These are phyloP conservation scores for Backusella luteola DNA, from an alignment of 192 early-diverging fungal genomes.

Conservation along the genomic window DNA sequence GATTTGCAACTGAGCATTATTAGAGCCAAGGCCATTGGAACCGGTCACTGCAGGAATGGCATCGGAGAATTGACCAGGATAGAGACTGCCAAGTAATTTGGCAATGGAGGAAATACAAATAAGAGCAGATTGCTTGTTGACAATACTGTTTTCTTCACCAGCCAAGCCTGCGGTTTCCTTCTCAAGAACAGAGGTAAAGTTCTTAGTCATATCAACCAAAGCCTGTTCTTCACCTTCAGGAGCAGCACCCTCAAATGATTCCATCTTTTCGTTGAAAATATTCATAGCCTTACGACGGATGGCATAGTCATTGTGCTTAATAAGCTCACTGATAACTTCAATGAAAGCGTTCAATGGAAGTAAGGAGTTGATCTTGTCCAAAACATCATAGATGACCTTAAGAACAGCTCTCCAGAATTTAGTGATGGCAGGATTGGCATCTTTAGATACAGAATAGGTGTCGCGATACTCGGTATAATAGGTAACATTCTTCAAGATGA, in stretches of 20 bases:
- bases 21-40: slow-evolving; percentile 37
- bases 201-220: slow-evolving; percentile 50
- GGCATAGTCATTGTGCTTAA: slow-evolving; percentile 54
- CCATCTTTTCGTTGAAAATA: slow-evolving; percentile 61
- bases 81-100: slow-evolving; percentile 56
- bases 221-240: slow-evolving; percentile 42
- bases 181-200: slow-evolving; percentile 45
- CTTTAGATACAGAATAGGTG: slow-evolving; percentile 27
- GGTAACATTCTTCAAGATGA: slow-evolving; percentile 53
- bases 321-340: slow-evolving; percentile 60
- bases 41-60: slow-evolving; percentile 56
- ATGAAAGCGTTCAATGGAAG: slow-evolving; percentile 78
- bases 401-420: slow-evolving; percentile 51
- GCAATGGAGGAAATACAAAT: slow-evolving; percentile 77
- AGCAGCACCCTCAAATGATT: slow-evolving; percentile 37
- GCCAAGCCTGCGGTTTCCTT: slow-evolving; percentile 39
- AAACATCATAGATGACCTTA: slow-evolving; percentile 67
- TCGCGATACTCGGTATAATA: slow-evolving; percentile 48
- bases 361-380: slow-evolving; percentile 74
- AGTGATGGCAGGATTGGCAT: slow-evolving; percentile 34
- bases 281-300: slow-evolving; percentile 76
- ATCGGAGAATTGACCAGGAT: slow-evolving; percentile 60
- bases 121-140: slow-evolving; percentile 77
- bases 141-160: slow-evolving; percentile 39
- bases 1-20: slow-evolving; percentile 46